Evolutionary conservation across 768 basidiomycete species (phyloP).

Genomic region (Mycena haematopus): DNA sequence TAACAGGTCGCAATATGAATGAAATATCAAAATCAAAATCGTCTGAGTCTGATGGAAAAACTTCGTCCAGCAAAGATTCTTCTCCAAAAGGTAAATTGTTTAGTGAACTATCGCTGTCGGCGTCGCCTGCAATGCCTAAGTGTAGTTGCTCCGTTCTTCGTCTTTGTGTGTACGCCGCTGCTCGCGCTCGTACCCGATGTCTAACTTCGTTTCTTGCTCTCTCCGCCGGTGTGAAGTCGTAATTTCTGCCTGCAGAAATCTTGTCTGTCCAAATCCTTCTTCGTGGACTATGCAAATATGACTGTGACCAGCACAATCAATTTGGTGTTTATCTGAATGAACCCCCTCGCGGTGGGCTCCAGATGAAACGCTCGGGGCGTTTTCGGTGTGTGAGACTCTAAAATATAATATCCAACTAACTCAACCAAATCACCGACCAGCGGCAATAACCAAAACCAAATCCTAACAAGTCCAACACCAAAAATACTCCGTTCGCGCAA

Average conservation of each 20-base stretch:
- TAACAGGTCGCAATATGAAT: slow-evolving; percentile 2
- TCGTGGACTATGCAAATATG: too few species aligned
- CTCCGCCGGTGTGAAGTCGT: neutral
- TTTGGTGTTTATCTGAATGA: slow-evolving; percentile 5
- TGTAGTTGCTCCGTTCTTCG: neutral
- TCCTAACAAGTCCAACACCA: too few species aligned
- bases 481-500: too few species aligned
- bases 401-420: too few species aligned
- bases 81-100: neutral
- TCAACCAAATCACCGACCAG: too few species aligned
- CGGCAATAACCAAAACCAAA: too few species aligned
- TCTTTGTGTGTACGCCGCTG: neutral
- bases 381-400: too few species aligned
- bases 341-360: slow-evolving; percentile 28
- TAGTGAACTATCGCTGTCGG: neutral
- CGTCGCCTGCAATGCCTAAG: slow-evolving; percentile 11
- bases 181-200: neutral
- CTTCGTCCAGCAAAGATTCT: neutral
- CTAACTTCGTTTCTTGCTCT: slow-evolving; percentile 2
- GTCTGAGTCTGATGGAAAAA: neutral
- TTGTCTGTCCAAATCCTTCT: neutral
- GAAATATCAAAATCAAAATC: neutral
- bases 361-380: slow-evolving; percentile 6
- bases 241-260: neutral
- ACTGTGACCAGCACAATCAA: slow-evolving; percentile 6